Base-by-base conservation (phyloP, 352 stramenopile species). In the Pythium periplocum region DNA sequence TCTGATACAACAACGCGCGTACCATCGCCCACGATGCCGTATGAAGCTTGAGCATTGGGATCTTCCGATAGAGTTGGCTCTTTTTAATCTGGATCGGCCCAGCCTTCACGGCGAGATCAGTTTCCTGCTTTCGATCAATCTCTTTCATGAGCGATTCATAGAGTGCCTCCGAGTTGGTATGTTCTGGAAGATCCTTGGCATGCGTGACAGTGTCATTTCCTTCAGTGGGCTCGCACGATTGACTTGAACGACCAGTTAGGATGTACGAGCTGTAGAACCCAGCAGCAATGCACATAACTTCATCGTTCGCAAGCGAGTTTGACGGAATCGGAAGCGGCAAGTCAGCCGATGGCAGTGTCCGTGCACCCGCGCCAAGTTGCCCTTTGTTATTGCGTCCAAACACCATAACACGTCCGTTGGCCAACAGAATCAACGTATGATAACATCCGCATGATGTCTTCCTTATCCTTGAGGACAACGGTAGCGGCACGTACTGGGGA, bases 261-360 rank as follows among this genome's bases (percentile, higher is more conserved):
- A 95, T 91, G 31, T 95, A 95, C 4, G 83, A 93, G 53, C 83
- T 93, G 62, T 93, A 95, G 62, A 95, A 95, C 0, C 83, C 85
- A 33, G 85, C 85, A 1, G 85, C 83, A 34, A 95, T 75, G 50
- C 71, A 72, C 12, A 90, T 78, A 8, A 90, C 85, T 62, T 95
- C 82, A 53, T 93, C 82, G n/a, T 84, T 84, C 26, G 78, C 66
- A 4, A 93, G 65, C 6, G 82, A 78, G 55, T 87, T 90, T 0
- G 78, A 86, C 36, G 81, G 79, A 26, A 93, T 74, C 0, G 81
- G 83, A 2, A 95, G 66, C 2, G 85, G 85, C 2, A 95, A 51
- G 37, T 95, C 85, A 11, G 83, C 85, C 2, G 85, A 93, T 17
- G 85, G 78, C 4, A 95, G 54, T 6, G 85, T 92, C 45, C 83